A percentile compares a stretch with the other conserved stretches of the same genome.
Evolutionary conservation across 495 filamentous ascomycete genomes (phyloP).

Genomic region (Trichoderma parareesei): DNA sequence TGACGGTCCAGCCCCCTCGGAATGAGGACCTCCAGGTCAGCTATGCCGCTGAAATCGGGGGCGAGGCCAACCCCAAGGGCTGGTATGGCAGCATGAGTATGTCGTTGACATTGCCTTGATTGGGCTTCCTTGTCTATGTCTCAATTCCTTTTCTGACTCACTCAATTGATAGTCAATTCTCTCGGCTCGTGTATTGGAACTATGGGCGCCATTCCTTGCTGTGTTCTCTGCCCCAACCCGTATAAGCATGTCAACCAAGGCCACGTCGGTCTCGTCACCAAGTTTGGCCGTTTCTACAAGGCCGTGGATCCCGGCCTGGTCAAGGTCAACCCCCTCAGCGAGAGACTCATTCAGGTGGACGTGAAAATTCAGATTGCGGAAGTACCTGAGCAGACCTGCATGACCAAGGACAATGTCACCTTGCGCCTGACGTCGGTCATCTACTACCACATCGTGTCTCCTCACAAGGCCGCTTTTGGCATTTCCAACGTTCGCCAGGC

Average conservation of each 20-base stretch:
- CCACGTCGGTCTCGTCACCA: slow-evolving; percentile 89
- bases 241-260: slow-evolving; percentile 92
- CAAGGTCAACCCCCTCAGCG: slow-evolving; percentile 95
- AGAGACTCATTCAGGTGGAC: slow-evolving; percentile 83
- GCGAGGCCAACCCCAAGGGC: slow-evolving; percentile 65
- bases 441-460: slow-evolving; percentile 95
- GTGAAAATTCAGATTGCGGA: slow-evolving; percentile 99
- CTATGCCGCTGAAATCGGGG: slow-evolving; percentile 71
- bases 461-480: slow-evolving; percentile 96
- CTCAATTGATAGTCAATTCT: slow-evolving; percentile 50
- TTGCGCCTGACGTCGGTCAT: slow-evolving; percentile 92
- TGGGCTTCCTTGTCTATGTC: not conserved
- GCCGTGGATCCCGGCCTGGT: slow-evolving; percentile 96
- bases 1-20: slow-evolving; percentile 75
- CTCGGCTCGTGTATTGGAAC: slow-evolving; percentile 73
- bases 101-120: slow-evolving; percentile 21
- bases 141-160: not conserved
- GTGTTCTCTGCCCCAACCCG: slow-evolving; percentile 87
- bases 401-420: slow-evolving; percentile 99
- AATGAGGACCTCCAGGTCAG: slow-evolving; percentile 79
- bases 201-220: slow-evolving; percentile 85
- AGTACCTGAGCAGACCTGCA: slow-evolving; percentile 93
- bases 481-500: slow-evolving; percentile 92
- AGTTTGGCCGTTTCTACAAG: slow-evolving; percentile 93
- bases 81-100: slow-evolving; percentile 89